These are phyloP conservation scores for Annulohypoxylon moriforme DNA, from an alignment of 495 filamentous ascomycete genomes.

Conservation along the genomic window DNA sequence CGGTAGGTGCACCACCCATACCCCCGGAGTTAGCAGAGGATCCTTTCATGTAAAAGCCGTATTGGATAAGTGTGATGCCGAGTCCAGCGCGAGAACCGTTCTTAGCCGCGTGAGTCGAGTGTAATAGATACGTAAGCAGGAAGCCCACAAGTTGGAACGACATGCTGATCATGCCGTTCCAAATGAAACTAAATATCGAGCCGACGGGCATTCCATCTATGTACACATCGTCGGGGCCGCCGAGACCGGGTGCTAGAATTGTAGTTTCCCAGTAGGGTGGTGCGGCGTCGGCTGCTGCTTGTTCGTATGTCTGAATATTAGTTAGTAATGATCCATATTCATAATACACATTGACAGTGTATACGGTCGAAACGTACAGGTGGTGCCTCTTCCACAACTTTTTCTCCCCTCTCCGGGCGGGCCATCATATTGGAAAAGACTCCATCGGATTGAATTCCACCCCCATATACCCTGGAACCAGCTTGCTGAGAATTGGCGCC, in stretches of 20 bases:
- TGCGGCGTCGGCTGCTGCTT: constrained; percentile 95
- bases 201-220: constrained; percentile 96
- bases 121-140: constrained; percentile 95
- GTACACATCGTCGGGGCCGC: constrained; percentile 89
- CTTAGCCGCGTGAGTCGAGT: constrained; percentile 97
- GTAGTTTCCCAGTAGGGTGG: constrained; percentile 99
- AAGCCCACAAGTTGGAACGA: constrained; percentile 98
- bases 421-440: constrained; percentile 96
- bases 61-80: constrained; percentile 95
- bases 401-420: constrained; percentile 88
- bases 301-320: constrained; percentile 85
- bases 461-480: constrained; percentile 65
- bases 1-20: constrained; percentile 61
- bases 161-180: constrained; percentile 99
- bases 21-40: constrained; percentile 56
- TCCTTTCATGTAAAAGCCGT: constrained; percentile 91
- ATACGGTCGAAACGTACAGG: constrained; percentile 71
- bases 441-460: constrained; percentile 81
- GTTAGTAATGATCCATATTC: constrained; percentile 48
- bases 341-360: background rate
- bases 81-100: constrained; percentile 95
- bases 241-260: constrained; percentile 88
- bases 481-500: constrained; percentile 49
- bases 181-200: constrained; percentile 93
- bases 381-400: constrained; percentile 85